Percentiles rank a stretch among this genome's conserved stretches.
Evolutionary conservation across 768 basidiomycete species (phyloP).

Genomic region (Chiua virens): DNA sequence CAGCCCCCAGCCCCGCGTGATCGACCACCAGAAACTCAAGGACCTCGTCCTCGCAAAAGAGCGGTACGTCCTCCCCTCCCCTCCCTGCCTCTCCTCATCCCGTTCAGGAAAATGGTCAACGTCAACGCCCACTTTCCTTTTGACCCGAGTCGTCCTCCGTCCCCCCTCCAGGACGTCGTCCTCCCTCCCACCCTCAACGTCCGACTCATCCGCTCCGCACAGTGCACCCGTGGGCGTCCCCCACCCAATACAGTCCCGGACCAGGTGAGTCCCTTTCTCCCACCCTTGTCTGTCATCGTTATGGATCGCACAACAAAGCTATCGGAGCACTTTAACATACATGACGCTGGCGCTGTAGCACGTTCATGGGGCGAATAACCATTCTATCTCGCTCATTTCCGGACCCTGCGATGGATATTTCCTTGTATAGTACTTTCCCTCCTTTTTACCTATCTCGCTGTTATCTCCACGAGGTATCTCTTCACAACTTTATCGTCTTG

Average conservation of each 20-base stretch:
- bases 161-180: slow-evolving; percentile 21
- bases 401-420: slow-evolving; percentile 21
- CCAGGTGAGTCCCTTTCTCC: slow-evolving; percentile 15
- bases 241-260: slow-evolving; percentile 16
- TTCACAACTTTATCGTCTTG: slow-evolving; percentile 19
- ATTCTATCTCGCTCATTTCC: slow-evolving; percentile 33
- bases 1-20: slow-evolving; percentile 31
- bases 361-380: slow-evolving; percentile 35
- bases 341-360: slow-evolving; percentile 34
- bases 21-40: slow-evolving; percentile 52
- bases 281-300: not conserved
- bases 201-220: slow-evolving; percentile 22
- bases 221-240: slow-evolving; percentile 23
- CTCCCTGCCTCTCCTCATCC: not conserved
- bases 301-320: not conserved
- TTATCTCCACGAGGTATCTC: slow-evolving; percentile 35
- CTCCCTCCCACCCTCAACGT: slow-evolving; percentile 24
- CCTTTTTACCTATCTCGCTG: slow-evolving; percentile 25
- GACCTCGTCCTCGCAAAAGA: slow-evolving; percentile 61
- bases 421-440: slow-evolving; percentile 18
- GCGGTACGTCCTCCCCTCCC: slow-evolving; percentile 41
- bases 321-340: slow-evolving; percentile 27
- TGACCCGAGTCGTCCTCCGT: slow-evolving; percentile 40
- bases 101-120: slow-evolving; percentile 67
- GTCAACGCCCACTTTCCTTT: slow-evolving; percentile 61